These are phyloP conservation scores for Penicillium frequentans DNA, from an alignment of 2,329 filamentous ascomycete genomes.

Conservation along the genomic window DNA sequence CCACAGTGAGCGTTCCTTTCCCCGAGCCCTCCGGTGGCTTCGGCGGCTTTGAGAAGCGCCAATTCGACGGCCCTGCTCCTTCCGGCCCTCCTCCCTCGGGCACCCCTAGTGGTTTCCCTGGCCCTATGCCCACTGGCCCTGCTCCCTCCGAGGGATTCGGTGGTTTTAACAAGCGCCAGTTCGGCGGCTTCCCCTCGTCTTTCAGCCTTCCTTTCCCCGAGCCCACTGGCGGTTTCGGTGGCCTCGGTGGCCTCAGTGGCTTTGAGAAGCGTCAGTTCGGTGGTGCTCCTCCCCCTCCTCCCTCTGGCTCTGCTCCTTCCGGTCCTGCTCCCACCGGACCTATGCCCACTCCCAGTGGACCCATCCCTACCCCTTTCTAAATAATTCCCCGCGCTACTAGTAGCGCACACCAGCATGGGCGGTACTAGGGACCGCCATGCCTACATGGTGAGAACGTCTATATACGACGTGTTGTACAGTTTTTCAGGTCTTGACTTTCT, in stretches of 20 bases:
- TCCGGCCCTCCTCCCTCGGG: not conserved
- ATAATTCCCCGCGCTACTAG: not conserved
- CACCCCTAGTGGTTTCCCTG: too few species aligned
- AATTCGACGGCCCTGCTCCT: slow-evolving; percentile 1
- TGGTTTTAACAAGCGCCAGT: not conserved
- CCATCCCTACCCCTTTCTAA: slow-evolving; percentile 5
- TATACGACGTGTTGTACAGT: slow-evolving; percentile 5
- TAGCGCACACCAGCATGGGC: not conserved
- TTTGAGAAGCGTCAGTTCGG: slow-evolving; percentile 10
- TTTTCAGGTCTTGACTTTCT: not conserved
- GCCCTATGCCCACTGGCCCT: not conserved
- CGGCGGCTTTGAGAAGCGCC: slow-evolving; percentile 8
- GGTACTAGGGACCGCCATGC: not conserved
- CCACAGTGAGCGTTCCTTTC: slow-evolving; percentile 1
- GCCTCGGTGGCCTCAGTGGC: not conserved
- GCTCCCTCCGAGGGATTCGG: not conserved
- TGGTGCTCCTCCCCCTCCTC: not conserved
- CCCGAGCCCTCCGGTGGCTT: not conserved
- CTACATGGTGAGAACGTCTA: not conserved
- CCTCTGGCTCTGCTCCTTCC: slow-evolving; percentile 1
- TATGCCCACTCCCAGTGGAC: not conserved
- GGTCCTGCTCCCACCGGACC: slow-evolving; percentile 1
- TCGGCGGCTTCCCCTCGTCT: not conserved
- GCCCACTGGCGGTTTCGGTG: not conserved
- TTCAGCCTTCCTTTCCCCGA: slow-evolving; percentile 2